A percentile compares a stretch with the other conserved stretches of the same genome.
phyloP scores from a whole-genome alignment of 495 filamentous ascomycete genomes.

The Aspergillus ostianus region DNA sequence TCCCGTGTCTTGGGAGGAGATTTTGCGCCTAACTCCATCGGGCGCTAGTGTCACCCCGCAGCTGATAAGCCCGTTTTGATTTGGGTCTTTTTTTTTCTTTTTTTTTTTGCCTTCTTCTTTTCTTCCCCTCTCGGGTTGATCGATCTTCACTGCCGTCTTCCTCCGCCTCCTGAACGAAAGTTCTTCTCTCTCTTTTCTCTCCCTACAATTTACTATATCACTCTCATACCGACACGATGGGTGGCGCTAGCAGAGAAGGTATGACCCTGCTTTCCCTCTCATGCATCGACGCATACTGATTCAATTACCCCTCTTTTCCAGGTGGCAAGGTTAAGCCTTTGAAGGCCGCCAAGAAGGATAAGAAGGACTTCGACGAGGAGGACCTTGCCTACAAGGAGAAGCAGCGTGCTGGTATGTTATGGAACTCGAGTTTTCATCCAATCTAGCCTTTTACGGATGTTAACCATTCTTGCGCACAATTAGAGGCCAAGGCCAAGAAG shows the following conservation, averaged over 20 bases:
- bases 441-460: neutral
- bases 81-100: conserved; percentile 14
- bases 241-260: conserved; percentile 69
- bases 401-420: conserved; percentile 63
- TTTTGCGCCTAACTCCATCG: conserved; percentile 20
- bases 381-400: conserved; percentile 73
- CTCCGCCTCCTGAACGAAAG: conserved; percentile 17
- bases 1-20: conserved; percentile 15
- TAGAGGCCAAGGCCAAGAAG: conserved; percentile 77
- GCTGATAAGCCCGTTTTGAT: conserved; percentile 15
- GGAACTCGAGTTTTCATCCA: neutral
- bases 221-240: conserved; percentile 47
- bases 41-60: conserved; percentile 18
- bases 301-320: conserved; percentile 28
- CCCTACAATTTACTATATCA: conserved; percentile 8
- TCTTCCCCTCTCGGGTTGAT: neutral
- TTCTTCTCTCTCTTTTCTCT: conserved; percentile 7
- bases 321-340: conserved; percentile 85
- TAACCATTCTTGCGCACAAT: conserved; percentile 3
- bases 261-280: conserved; percentile 3
- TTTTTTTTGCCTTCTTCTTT: conserved; percentile 8
- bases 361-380: conserved; percentile 74
- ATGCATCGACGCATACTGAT: neutral
- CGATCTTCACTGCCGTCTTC: neutral
- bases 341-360: conserved; percentile 75